A percentile compares a stretch with the other conserved stretches of the same genome.
Evolutionary conservation across 305 asterid genomes (phyloP).

Genomic region (Fraxinus paxiana): DNA sequence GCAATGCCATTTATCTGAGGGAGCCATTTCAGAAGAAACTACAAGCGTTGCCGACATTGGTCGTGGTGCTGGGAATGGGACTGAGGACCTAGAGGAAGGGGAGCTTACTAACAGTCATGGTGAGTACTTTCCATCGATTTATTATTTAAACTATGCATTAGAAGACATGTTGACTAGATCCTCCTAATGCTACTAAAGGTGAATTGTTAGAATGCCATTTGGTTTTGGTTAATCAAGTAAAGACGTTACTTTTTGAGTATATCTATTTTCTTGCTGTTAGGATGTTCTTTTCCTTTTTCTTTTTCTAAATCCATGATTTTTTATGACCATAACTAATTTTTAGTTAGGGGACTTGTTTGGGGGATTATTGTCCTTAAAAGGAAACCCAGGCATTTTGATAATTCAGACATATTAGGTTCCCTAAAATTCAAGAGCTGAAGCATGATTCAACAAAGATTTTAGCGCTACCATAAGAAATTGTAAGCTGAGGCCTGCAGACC

Average conservation of each 20-base stretch:
- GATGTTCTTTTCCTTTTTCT: background rate
- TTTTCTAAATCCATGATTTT: background rate
- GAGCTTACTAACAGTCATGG: conserved; percentile 82
- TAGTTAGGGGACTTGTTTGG: background rate
- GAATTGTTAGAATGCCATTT: background rate
- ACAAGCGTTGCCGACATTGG: conserved; percentile 32
- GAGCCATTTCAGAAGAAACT: conserved; percentile 64
- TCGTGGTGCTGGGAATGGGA: conserved; percentile 33
- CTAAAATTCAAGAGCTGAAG: background rate
- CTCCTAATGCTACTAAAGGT: background rate
- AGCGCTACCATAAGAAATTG: background rate
- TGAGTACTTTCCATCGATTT: conserved; percentile 31
- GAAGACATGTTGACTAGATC: background rate
- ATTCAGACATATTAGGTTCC: background rate
- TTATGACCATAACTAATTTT: background rate
- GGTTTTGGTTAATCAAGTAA: background rate
- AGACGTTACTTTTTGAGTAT: background rate
- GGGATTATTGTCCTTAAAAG: background rate
- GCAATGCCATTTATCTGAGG: conserved; percentile 89
- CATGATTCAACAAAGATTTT: background rate
- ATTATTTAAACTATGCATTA: conserved; percentile 8
- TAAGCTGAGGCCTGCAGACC: background rate
- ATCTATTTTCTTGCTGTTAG: background rate
- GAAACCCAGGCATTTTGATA: background rate
- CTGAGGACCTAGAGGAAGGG: conserved; percentile 95